These are phyloP conservation scores for Leccinellum rugosiceps DNA, from an alignment of 768 basidiomycete species.

Conservation along the genomic window DNA sequence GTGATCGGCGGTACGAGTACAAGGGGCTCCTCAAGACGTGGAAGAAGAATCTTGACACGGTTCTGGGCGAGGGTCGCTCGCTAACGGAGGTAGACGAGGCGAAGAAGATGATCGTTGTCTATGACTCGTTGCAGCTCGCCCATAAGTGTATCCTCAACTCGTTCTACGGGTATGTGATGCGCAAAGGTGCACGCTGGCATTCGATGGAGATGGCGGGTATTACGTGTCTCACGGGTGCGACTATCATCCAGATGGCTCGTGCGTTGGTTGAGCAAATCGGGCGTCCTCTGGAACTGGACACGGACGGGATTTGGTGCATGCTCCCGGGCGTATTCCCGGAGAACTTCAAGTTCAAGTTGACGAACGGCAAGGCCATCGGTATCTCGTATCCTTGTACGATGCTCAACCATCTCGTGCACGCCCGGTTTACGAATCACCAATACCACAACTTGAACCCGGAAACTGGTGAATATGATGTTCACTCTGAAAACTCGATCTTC, in stretches of 20 bases:
- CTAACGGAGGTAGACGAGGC: slow-evolving; percentile 93
- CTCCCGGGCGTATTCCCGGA: slow-evolving; percentile 97
- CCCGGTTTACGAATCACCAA: slow-evolving; percentile 94
- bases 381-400: slow-evolving; percentile 99
- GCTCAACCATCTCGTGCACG: slow-evolving; percentile 97
- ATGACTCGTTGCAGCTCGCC: slow-evolving; percentile 96
- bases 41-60: slow-evolving; percentile 94
- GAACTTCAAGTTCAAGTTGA: slow-evolving; percentile 93
- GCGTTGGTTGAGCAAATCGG: slow-evolving; percentile 97
- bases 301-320: slow-evolving; percentile 99
- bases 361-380: slow-evolving; percentile 78
- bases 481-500: slow-evolving; percentile 98
- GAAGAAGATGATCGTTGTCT: slow-evolving; percentile 97
- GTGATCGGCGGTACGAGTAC: slow-evolving; percentile 98
- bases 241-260: slow-evolving; percentile 98
- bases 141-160: slow-evolving; percentile 99
- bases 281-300: slow-evolving; percentile 94
- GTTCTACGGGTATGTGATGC: slow-evolving; percentile 99
- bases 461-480: slow-evolving; percentile 80
- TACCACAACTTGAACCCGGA: slow-evolving; percentile 90
- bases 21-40: slow-evolving; percentile 98
- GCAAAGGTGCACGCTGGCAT: slow-evolving; percentile 98
- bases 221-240: slow-evolving; percentile 95
- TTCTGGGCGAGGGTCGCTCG: slow-evolving; percentile 61
- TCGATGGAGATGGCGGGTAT: slow-evolving; percentile 99